These are phyloP conservation scores for Verticillium tricorpus DNA, from an alignment of 2,329 filamentous ascomycete species.

Conservation along the genomic window DNA sequence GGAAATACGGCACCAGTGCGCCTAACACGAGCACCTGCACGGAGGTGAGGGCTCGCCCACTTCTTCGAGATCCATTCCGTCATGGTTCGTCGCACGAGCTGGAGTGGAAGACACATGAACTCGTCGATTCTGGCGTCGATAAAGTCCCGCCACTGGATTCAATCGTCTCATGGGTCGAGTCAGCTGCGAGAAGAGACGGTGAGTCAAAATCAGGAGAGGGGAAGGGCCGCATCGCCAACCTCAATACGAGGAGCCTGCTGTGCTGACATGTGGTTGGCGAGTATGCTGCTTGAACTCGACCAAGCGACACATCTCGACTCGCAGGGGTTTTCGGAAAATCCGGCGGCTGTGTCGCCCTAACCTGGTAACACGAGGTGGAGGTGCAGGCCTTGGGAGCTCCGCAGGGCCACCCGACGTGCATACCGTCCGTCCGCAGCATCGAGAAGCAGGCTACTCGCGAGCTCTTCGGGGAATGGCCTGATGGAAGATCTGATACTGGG, in stretches of 20 bases:
- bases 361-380: constrained; percentile 1
- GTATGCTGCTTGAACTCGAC: too few relatives aligned
- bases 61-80: too few relatives aligned
- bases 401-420: not conserved
- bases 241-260: not conserved
- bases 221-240: not conserved
- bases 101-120: too few relatives aligned
- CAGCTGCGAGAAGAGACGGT: not conserved
- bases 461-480: not conserved
- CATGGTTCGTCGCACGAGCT: too few relatives aligned
- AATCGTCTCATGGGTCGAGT: not conserved
- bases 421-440: not conserved
- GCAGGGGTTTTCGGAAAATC: too few relatives aligned
- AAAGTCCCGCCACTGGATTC: not conserved
- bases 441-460: not conserved
- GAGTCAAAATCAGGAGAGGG: not conserved
- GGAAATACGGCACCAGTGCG: too few relatives aligned
- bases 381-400: not conserved
- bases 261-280: not conserved
- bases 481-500: not conserved
- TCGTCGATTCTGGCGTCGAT: not conserved
- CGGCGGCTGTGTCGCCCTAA: not conserved
- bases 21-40: too few relatives aligned
- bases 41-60: too few relatives aligned
- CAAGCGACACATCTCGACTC: not conserved